phyloP scores from a whole-genome alignment of 352 stramenopile species.

The Blastocystis sp. region DNA sequence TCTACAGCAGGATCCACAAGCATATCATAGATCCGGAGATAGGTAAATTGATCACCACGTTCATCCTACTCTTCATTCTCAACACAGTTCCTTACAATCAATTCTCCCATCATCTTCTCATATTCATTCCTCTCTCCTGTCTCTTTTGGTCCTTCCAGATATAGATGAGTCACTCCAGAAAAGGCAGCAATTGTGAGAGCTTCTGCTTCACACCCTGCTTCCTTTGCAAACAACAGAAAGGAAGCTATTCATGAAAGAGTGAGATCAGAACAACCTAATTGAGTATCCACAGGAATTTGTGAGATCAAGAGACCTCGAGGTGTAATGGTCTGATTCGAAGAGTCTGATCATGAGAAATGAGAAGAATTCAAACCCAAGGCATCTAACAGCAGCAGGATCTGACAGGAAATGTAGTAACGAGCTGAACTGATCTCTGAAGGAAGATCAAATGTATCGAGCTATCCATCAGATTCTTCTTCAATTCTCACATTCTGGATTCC shows the following conservation, averaged over 20 bases:
- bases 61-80: background rate
- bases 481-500: constrained; percentile 79
- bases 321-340: constrained; percentile 75
- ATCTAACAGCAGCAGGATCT: background rate
- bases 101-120: constrained; percentile 31
- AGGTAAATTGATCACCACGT: constrained; percentile 45
- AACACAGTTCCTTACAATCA: background rate
- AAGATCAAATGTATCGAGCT: constrained; percentile 80
- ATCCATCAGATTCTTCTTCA: constrained; percentile 78
- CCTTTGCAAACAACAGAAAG: constrained; percentile 46
- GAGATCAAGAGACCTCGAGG: constrained; percentile 83
- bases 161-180: background rate
- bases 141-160: background rate
- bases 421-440: constrained; percentile 64
- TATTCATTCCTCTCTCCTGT: background rate
- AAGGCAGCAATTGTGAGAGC: constrained; percentile 28
- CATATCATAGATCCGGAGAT: background rate
- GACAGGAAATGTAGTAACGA: background rate
- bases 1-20: background rate
- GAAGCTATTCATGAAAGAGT: constrained; percentile 75
- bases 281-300: constrained; percentile 85
- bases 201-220: background rate
- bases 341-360: constrained; percentile 49
- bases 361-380: background rate
- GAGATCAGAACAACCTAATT: constrained; percentile 89